Base-by-base conservation (phyloP, 768 basidiomycete genomes). In the Boletus rex-veris region DNA sequence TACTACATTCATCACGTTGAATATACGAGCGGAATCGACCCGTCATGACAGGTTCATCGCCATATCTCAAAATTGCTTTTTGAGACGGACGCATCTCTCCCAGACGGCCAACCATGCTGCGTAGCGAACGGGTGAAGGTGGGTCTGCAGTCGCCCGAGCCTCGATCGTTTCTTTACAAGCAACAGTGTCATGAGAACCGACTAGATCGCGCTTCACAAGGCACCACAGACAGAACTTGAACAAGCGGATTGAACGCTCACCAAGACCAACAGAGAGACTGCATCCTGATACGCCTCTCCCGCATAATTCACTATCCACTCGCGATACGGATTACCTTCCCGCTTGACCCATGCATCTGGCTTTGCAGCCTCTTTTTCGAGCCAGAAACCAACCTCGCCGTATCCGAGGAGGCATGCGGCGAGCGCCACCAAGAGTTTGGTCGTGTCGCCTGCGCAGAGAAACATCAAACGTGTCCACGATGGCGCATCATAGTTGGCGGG, bases 321-420 rank as follows among this genome's bases (percentile, higher is more conserved):
- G 40, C 75, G 75, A 69, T 95, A 97, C 5, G 83, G 81, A 62
- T 96, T 95, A 0, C 79, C 82, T 10, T 84, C 79, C 50, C 84
- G 64, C 35, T 75, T 63, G 18, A 88, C 80, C 78, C 83, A 85
- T 19, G 73, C n/a, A 61, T 66, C 10, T 72, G 74, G 38, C 59
- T 62, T 35, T 74, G 64, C 2, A 7, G 77, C 78, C 54, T 86
- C 77, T 35, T 77, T 80, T 67, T 83, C 79, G 31, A 98, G 73
- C 85, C 92, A 90, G 38, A 91, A 71, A 1, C 93, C 94, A 0
- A 94, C 91, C 66, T 96, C 90, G 11, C 94, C 94, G 65, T 97
- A 98, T 3, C 94, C 95, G 0, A 96, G 73, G 9, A 96, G 75
- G 66, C 95, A 98, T 8, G 90, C 86, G 10, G 88, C 83, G 1